Evolutionary conservation across 176 grass and related monocot species (phyloP).

Genomic region (Oryza nivara): DNA sequence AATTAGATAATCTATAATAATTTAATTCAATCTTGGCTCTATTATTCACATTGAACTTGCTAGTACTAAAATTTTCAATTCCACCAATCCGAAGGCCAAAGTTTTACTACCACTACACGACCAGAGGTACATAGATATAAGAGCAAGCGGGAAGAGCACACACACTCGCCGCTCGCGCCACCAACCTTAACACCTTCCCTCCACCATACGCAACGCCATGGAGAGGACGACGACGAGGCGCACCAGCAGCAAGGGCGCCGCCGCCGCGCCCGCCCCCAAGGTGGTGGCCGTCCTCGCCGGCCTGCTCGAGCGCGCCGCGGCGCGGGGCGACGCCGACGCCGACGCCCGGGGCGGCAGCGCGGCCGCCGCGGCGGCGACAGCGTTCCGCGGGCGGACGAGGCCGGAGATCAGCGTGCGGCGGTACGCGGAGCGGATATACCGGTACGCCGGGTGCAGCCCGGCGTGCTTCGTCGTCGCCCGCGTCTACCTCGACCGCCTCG

Average conservation of each 20-base stretch:
- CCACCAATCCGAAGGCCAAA: neutral
- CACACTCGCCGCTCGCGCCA: neutral
- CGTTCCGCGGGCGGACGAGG: constrained; percentile 50
- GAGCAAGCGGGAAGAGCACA: neutral
- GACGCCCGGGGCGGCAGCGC: neutral
- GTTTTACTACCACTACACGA: neutral
- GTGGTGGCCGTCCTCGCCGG: constrained; percentile 59
- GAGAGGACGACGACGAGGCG: neutral
- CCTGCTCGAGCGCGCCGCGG: constrained; percentile 55
- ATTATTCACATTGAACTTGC: neutral
- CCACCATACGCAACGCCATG: constrained; percentile 1
- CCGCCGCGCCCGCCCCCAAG: constrained; percentile 30
- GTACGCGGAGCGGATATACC: constrained; percentile 66
- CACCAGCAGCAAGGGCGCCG: neutral
- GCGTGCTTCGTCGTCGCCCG: constrained; percentile 76
- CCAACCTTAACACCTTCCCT: neutral
- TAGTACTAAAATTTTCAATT: neutral
- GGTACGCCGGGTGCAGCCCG: constrained; percentile 70
- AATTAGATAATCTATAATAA: too few relatives aligned
- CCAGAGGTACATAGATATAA: neutral
- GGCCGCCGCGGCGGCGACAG: neutral
- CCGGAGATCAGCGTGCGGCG: constrained; percentile 65
- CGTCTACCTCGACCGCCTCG: constrained; percentile 80
- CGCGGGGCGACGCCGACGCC: constrained; percentile 15
- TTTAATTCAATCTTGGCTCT: too few relatives aligned